Percentiles rank a stretch among this genome's conserved stretches.
Conservation (phyloP, 2,329 filamentous ascomycete species). For the Arthroderma uncinatum region DNA sequence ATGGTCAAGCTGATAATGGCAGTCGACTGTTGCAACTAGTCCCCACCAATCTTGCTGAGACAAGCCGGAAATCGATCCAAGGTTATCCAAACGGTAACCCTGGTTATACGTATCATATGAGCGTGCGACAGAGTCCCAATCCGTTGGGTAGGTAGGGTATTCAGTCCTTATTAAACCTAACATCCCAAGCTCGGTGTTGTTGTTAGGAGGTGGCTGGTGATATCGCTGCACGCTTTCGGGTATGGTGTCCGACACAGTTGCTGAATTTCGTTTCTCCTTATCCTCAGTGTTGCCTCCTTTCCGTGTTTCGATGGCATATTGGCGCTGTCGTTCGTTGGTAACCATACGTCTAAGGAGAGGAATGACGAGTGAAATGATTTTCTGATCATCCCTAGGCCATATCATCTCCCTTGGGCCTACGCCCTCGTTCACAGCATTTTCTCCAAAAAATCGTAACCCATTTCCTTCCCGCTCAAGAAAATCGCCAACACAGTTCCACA, state of each 20-base stretch:
- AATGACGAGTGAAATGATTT: slow-evolving; percentile 47
- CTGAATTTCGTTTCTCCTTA: slow-evolving; percentile 24
- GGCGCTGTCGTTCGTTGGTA: slow-evolving; percentile 48
- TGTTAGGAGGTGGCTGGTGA: slow-evolving; percentile 18
- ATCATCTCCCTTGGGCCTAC: slow-evolving; percentile 34
- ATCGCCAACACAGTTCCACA: slow-evolving; percentile 46
- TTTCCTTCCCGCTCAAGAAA: slow-evolving; percentile 43
- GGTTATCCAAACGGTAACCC: slow-evolving; percentile 31
- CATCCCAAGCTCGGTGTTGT: slow-evolving; percentile 24
- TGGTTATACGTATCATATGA: slow-evolving; percentile 32
- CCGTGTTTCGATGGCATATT: slow-evolving; percentile 47
- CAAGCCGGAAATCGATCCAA: slow-evolving; percentile 33
- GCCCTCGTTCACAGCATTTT: slow-evolving; percentile 34
- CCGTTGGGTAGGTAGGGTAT: slow-evolving; percentile 28
- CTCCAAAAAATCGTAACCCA: slow-evolving; percentile 43
- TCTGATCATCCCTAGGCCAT: slow-evolving; percentile 46
- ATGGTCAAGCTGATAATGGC: slow-evolving; percentile 33
- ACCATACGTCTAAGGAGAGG: slow-evolving; percentile 48
- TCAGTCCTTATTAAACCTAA: slow-evolving; percentile 22
- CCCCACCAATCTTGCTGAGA: slow-evolving; percentile 34
- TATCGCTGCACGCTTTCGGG: slow-evolving; percentile 20
- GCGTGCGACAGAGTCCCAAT: slow-evolving; percentile 29
- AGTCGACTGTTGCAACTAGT: slow-evolving; percentile 35
- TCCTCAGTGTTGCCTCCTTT: slow-evolving; percentile 37
- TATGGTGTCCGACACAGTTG: slow-evolving; percentile 14